Conservation (phyloP, 257 asterid species). For the Echites panduratus region DNA sequence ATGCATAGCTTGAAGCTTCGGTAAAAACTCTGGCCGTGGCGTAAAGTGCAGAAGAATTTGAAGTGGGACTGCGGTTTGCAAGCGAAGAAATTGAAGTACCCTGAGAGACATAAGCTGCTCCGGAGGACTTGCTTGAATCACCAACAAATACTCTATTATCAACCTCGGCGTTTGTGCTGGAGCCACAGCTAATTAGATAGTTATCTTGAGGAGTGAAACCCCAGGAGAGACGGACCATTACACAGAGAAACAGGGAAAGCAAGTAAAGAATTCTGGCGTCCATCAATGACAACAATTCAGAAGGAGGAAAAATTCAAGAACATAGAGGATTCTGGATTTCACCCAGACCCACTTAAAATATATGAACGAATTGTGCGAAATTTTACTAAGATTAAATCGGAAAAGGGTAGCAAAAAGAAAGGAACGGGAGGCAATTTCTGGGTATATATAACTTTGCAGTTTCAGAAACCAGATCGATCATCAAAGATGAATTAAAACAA, state of each 20-base stretch:
- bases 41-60: slow-evolving; percentile 38
- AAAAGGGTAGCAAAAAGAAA: not conserved
- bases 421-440: not conserved
- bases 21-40: slow-evolving; percentile 57
- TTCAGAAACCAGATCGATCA: not conserved
- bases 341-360: not conserved
- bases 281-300: slow-evolving; percentile 27
- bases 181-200: slow-evolving; percentile 69
- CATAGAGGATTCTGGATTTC: not conserved
- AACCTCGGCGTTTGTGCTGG: slow-evolving; percentile 25
- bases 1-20: slow-evolving; percentile 37
- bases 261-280: slow-evolving; percentile 29
- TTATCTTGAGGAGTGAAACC: slow-evolving; percentile 66
- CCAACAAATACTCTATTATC: slow-evolving; percentile 58
- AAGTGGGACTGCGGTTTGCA: slow-evolving; percentile 32
- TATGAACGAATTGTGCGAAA: not conserved
- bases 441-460: not conserved
- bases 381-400: not conserved
- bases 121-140: slow-evolving; percentile 32
- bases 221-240: slow-evolving; percentile 20
- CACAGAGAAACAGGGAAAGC: slow-evolving; percentile 20
- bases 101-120: slow-evolving; percentile 30
- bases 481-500: not conserved
- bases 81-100: slow-evolving; percentile 56
- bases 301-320: not conserved